A percentile compares a stretch with the other conserved stretches of the same genome.
phyloP scores from a whole-genome alignment of 1,284 basidiomycete genomes.

The Phylloporus sp. region DNA sequence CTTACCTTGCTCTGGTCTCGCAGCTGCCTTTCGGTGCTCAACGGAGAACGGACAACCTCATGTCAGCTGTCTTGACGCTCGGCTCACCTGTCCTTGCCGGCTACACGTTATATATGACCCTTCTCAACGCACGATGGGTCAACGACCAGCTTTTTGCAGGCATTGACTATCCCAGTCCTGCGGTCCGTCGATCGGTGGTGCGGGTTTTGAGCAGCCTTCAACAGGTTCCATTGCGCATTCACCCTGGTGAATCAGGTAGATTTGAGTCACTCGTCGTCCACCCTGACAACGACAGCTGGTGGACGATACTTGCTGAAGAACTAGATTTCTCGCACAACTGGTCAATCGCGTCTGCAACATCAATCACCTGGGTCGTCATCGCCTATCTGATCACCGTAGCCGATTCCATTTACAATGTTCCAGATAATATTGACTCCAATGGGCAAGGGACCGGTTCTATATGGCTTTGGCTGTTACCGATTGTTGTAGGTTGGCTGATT shows the following conservation, averaged over 20 bases:
- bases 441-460: too few species aligned
- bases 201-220: constrained; percentile 37
- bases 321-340: constrained; percentile 43
- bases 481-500: constrained; percentile 52
- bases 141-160: constrained; percentile 27
- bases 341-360: constrained; percentile 49
- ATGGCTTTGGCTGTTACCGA: too few species aligned
- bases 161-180: constrained; percentile 27
- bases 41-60: constrained; percentile 35
- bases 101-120: constrained; percentile 43
- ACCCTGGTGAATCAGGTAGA: constrained; percentile 23
- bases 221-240: constrained; percentile 41
- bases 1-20: too few species aligned
- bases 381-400: constrained; percentile 52
- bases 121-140: constrained; percentile 42
- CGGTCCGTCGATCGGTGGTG: constrained; percentile 26
- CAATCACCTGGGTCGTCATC: constrained; percentile 51
- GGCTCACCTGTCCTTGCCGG: constrained; percentile 43
- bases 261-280: constrained; percentile 42
- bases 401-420: constrained; percentile 50
- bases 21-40: constrained; percentile 52
- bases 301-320: constrained; percentile 30
- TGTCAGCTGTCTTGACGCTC: constrained; percentile 42
- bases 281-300: constrained; percentile 44
- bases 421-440: too few species aligned